A percentile compares a stretch with the other conserved stretches of the same genome.
Conservation (phyloP, 2,329 filamentous ascomycete species). For the Aspergillus hiratsukae region DNA sequence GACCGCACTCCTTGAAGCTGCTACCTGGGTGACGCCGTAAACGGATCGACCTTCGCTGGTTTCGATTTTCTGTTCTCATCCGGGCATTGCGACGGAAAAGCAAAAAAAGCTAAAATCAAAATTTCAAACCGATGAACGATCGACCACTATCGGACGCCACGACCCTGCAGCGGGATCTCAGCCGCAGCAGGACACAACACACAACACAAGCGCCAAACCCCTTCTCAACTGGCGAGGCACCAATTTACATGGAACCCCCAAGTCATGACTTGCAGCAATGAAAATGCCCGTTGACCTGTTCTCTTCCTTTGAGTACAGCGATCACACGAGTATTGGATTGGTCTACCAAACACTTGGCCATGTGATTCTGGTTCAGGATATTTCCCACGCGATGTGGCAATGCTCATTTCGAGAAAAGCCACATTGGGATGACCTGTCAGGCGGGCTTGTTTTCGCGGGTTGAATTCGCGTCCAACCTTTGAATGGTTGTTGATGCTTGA, state of each 20-base stretch:
- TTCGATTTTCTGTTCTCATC: slow-evolving; percentile 2
- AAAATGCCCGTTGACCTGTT: slow-evolving; percentile 21
- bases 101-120: slow-evolving; percentile 11
- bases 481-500: slow-evolving; percentile 31
- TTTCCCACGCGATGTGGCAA: slow-evolving; percentile 10
- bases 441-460: slow-evolving; percentile 18
- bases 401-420: neutral
- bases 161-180: slow-evolving; percentile 4
- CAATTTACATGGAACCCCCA: slow-evolving; percentile 27
- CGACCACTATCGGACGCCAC: slow-evolving; percentile 5
- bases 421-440: slow-evolving; percentile 3
- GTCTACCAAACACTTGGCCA: slow-evolving; percentile 33
- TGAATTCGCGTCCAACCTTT: slow-evolving; percentile 33
- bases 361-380: slow-evolving; percentile 24
- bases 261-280: slow-evolving; percentile 43
- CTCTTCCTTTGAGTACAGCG: slow-evolving; percentile 1
- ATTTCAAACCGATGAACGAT: neutral
- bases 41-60: no score
- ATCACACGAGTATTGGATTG: slow-evolving; percentile 31
- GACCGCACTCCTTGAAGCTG: slow-evolving; percentile 15
- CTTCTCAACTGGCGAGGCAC: slow-evolving; percentile 16
- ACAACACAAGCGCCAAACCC: slow-evolving; percentile 5
- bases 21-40: slow-evolving; percentile 26
- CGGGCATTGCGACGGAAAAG: slow-evolving; percentile 4
- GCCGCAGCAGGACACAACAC: slow-evolving; percentile 9